Conservation (phyloP, 345 rosid genomes). For the Zanthoxylum bungeanum region DNA sequence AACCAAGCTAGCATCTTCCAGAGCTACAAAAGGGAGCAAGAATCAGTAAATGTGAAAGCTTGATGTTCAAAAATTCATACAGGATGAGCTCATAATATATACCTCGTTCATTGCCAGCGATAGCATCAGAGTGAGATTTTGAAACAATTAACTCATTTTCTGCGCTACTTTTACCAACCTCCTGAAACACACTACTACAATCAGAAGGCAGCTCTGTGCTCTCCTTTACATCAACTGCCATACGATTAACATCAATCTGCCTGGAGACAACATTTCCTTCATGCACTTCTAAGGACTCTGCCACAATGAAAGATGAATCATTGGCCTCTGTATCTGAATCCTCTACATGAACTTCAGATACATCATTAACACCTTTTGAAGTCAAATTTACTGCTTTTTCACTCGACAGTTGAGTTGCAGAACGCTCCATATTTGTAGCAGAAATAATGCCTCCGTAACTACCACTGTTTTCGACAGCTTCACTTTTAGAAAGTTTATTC, state of each 20-base stretch:
- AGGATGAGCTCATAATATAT: conserved; percentile 15
- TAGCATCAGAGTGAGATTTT: conserved; percentile 30
- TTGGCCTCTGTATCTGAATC: neutral
- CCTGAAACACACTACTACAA: conserved; percentile 21
- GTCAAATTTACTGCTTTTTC: conserved; percentile 22
- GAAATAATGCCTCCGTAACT: conserved; percentile 16
- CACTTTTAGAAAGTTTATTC: conserved; percentile 20
- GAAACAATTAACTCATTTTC: conserved; percentile 30
- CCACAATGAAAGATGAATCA: conserved; percentile 14
- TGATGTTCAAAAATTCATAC: conserved; percentile 5
- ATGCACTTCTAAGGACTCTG: conserved; percentile 22
- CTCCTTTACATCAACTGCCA: conserved; percentile 23
- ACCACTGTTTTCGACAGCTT: conserved; percentile 20
- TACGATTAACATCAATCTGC: conserved; percentile 20
- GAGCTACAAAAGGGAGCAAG: neutral
- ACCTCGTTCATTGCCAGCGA: conserved; percentile 40
- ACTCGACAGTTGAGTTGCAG: conserved; percentile 18
- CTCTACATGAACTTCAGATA: conserved; percentile 18
- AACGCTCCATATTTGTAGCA: conserved; percentile 10
- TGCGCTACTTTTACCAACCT: conserved; percentile 18
- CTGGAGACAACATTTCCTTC: conserved; percentile 15
- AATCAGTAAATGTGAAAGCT: conserved; percentile 3
- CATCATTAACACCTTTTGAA: conserved; percentile 20
- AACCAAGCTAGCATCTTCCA: conserved; percentile 6
- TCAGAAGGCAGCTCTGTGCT: conserved; percentile 30